Base-by-base conservation (phyloP, 345 rosid genomes). In the Trapa incisa region DNA sequence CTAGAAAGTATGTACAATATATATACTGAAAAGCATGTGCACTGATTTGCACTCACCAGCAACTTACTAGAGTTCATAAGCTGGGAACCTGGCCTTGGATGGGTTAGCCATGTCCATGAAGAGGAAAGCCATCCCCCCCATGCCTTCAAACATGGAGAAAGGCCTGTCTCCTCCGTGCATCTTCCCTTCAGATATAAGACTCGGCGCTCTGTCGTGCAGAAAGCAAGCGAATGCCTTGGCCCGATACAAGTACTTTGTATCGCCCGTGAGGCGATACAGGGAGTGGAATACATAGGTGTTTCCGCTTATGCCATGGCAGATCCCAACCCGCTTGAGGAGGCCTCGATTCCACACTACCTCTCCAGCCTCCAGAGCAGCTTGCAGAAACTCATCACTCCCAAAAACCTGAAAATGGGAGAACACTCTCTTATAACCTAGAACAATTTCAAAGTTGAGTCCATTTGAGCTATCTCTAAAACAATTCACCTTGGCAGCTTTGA, bases 301-400 rank as follows among this genome's bases (percentile, higher is more conserved):
- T 58, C 86, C 87, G 17, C 89, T 84, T 70, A 88, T 82, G 61
- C 94, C 94, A 52, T 88, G 94, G 63, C 94, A 88, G 52, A 88
- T 70, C 37, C 91, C 91, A 33, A 84, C 83, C 66, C 83, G 88
- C 71, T 80, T 88, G 11, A 88, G 94, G 66, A 88, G 81, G 58
- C 91, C 94, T 38, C 86, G 71, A 22, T 67, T 78, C 89, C 94
- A 85, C 17, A 85, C 88, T 64, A 85, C 74, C 76, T 85, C 88
- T 42, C 75, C 90, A 12, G 86, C 88, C 47, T 87, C 88, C 53
- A 77, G 58, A 48, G 87, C 88, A 5, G 90, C 94, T 76, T 81
- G 82, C 77, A 80, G 35, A 73, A 87, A 85, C 71, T 85, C 88
- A 69, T 75, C 47, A 33, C 72, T 79, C 39, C 87, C 86, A 63